phyloP scores from a whole-genome alignment of 495 filamentous ascomycete species.

The Podospora fimiseda region DNA sequence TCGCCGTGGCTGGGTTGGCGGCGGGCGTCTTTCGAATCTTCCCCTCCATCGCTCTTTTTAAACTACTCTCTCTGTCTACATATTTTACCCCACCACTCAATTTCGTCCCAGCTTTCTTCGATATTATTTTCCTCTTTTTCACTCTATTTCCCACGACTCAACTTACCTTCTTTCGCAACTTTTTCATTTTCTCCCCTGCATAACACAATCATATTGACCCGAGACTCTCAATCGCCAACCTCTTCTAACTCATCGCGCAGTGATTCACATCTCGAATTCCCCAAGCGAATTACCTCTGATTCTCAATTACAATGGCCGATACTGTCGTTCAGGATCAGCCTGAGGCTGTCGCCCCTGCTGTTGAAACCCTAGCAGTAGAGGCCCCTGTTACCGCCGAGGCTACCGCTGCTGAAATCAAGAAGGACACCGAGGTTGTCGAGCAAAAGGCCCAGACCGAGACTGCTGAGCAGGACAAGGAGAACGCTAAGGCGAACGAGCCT shows the following conservation, averaged over 20 bases:
- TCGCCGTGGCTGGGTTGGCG: slow-evolving; percentile 10
- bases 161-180: neutral
- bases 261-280: too few species aligned
- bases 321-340: slow-evolving; percentile 19
- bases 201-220: too few species aligned
- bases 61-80: neutral
- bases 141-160: neutral
- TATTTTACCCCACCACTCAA: slow-evolving; percentile 19
- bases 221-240: neutral
- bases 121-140: slow-evolving; percentile 1
- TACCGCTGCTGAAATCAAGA: slow-evolving; percentile 12
- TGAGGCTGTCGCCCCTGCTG: slow-evolving; percentile 14
- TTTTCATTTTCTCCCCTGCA: neutral
- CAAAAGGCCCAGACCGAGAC: neutral
- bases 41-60: too few species aligned
- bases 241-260: neutral
- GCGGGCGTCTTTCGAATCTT: too few species aligned
- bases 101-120: slow-evolving; percentile 10
- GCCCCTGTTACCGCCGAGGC: slow-evolving; percentile 3
- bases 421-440: slow-evolving; percentile 2
- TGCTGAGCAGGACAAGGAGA: slow-evolving; percentile 16
- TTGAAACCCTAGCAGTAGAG: slow-evolving; percentile 15
- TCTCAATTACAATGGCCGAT: slow-evolving; percentile 25
- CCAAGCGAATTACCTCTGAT: too few species aligned
- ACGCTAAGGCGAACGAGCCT: slow-evolving; percentile 5